Evolutionary conservation across 169 alveolate genomes (phyloP).

Genomic region (Eimeria praecox): DNA sequence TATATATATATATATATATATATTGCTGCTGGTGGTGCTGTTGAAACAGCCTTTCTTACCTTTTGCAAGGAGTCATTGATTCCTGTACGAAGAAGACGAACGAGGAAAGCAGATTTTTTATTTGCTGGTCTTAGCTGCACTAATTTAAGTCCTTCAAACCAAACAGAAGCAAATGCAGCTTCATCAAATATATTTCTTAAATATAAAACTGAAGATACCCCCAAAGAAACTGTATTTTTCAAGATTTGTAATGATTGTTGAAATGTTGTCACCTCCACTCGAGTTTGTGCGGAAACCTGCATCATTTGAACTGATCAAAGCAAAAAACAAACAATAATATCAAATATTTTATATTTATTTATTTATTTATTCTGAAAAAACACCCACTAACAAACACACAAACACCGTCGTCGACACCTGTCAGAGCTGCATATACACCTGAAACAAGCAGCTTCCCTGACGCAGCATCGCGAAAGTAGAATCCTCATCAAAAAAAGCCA

Average conservation of each 20-base stretch:
- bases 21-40: background rate
- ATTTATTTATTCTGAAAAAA: too few species aligned
- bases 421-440: slow-evolving; percentile 7
- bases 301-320: background rate
- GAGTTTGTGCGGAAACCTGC: background rate
- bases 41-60: background rate
- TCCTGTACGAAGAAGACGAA: slow-evolving; percentile 49
- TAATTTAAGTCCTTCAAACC: slow-evolving; percentile 62
- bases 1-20: too few species aligned
- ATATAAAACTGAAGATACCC: slow-evolving; percentile 58
- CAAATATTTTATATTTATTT: too few species aligned
- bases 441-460: too few species aligned
- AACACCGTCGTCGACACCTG: background rate
- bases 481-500: too few species aligned
- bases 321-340: too few species aligned
- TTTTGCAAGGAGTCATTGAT: slow-evolving; percentile 57
- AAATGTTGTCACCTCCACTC: slow-evolving; percentile 30
- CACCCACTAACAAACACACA: too few species aligned
- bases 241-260: slow-evolving; percentile 67
- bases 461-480: too few species aligned
- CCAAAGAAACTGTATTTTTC: slow-evolving; percentile 59
- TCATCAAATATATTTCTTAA: slow-evolving; percentile 56
- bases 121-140: slow-evolving; percentile 54
- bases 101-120: background rate
- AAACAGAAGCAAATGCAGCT: slow-evolving; percentile 27